Evolutionary conservation across 2,329 filamentous ascomycete species (phyloP).

Genomic region (Fusarium marasasianum): DNA sequence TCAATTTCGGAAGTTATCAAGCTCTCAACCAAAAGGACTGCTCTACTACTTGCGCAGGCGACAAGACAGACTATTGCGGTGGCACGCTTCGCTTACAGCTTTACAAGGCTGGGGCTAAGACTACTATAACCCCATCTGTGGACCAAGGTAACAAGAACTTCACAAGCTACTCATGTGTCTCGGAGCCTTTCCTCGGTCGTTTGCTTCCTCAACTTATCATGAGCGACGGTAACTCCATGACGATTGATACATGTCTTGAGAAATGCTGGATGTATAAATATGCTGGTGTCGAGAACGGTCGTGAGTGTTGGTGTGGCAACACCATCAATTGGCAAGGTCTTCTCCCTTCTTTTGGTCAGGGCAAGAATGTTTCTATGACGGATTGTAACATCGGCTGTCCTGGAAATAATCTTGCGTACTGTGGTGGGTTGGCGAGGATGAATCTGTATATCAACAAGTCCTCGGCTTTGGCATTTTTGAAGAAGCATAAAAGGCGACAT

Average conservation of each 20-base stretch:
- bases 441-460: constrained; percentile 47
- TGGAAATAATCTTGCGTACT: constrained; percentile 46
- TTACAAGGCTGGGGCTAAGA: constrained; percentile 41
- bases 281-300: constrained; percentile 51
- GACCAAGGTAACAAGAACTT: constrained; percentile 50
- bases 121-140: constrained; percentile 36
- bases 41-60: constrained; percentile 46
- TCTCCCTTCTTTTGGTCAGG: constrained; percentile 28
- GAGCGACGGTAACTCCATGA: constrained; percentile 47
- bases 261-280: constrained; percentile 48
- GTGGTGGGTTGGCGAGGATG: constrained; percentile 45
- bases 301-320: constrained; percentile 52
- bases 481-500: constrained; percentile 14
- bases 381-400: constrained; percentile 50
- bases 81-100: constrained; percentile 47
- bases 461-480: constrained; percentile 7
- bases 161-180: constrained; percentile 50
- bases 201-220: constrained; percentile 45
- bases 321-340: constrained; percentile 42
- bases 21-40: constrained; percentile 47
- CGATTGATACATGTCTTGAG: constrained; percentile 46
- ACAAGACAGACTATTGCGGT: constrained; percentile 49
- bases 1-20: constrained; percentile 42
- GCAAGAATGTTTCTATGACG: constrained; percentile 43
- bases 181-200: constrained; percentile 47